Evolutionary conservation across 768 basidiomycete species (phyloP).

Genomic region (Termitomyces sp.): DNA sequence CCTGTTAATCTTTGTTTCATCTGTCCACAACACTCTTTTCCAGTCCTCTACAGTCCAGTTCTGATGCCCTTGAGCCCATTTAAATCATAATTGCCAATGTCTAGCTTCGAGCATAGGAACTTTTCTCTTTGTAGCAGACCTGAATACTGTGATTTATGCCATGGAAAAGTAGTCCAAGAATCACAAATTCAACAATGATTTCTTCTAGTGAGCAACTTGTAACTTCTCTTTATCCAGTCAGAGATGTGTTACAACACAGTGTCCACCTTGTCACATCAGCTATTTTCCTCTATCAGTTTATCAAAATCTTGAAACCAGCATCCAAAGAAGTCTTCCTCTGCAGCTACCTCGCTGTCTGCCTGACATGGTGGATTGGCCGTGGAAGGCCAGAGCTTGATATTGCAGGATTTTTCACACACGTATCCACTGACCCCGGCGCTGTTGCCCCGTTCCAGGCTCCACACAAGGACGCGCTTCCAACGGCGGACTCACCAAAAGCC

Average conservation of each 20-base stretch:
- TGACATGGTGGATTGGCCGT: constrained; percentile 53
- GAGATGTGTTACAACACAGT: constrained; percentile 24
- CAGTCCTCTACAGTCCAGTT: too few relatives aligned
- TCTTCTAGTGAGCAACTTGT: constrained; percentile 19
- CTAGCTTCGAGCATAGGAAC: too few relatives aligned
- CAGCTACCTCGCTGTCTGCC: constrained; percentile 45
- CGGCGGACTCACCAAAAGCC: constrained; percentile 27
- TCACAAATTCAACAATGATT: constrained; percentile 47
- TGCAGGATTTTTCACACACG: constrained; percentile 37
- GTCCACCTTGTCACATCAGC: constrained; percentile 66
- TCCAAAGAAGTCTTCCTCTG: constrained; percentile 53
- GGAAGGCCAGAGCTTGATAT: constrained; percentile 50
- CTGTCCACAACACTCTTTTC: too few relatives aligned
- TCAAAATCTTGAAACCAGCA: constrained; percentile 30
- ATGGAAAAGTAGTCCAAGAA: constrained; percentile 44
- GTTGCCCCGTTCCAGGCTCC: constrained; percentile 20
- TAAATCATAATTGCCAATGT: too few relatives aligned
- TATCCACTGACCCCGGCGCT: constrained; percentile 16
- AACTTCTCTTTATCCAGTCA: not conserved
- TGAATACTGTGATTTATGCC: constrained; percentile 48
- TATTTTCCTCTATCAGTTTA: constrained; percentile 51
- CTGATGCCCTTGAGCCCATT: too few relatives aligned
- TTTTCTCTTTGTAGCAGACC: too few relatives aligned
- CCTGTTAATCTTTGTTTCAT: too few relatives aligned
- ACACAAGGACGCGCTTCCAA: constrained; percentile 18